Conservation (phyloP, 768 basidiomycete genomes). For the Chalciporus chontae region DNA sequence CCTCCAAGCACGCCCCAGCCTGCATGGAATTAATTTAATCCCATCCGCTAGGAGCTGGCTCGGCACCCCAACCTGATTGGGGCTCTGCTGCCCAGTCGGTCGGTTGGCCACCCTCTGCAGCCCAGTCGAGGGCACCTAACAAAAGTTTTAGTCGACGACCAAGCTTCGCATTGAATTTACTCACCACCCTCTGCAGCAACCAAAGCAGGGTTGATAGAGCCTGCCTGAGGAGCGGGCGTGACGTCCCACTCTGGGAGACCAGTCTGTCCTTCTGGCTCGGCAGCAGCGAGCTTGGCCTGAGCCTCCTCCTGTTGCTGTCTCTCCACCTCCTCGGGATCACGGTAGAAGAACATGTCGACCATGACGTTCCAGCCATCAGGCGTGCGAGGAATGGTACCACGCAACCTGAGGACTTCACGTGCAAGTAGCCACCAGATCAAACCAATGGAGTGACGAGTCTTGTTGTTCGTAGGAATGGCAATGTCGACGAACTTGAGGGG, state of each 20-base stretch:
- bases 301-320: slow-evolving; percentile 95
- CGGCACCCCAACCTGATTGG: slow-evolving; percentile 35
- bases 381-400: slow-evolving; percentile 89
- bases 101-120: slow-evolving; percentile 53
- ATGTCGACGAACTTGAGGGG: slow-evolving; percentile 97
- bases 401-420: slow-evolving; percentile 94
- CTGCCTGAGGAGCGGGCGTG: slow-evolving; percentile 60
- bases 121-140: slow-evolving; percentile 78
- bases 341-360: slow-evolving; percentile 99
- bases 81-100: slow-evolving; percentile 92
- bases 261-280: slow-evolving; percentile 54
- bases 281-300: slow-evolving; percentile 68
- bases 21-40: slow-evolving; percentile 19
- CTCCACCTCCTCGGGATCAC: slow-evolving; percentile 99
- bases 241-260: slow-evolving; percentile 72
- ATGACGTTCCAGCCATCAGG: slow-evolving; percentile 96
- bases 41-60: slow-evolving; percentile 28
- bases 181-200: slow-evolving; percentile 58
- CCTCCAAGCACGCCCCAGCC: neutral
- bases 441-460: slow-evolving; percentile 95
- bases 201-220: slow-evolving; percentile 74
- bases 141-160: slow-evolving; percentile 2
- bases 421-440: slow-evolving; percentile 97
- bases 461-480: slow-evolving; percentile 99
- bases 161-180: slow-evolving; percentile 10